phyloP scores from a whole-genome alignment of 2,329 filamentous ascomycete genomes.

The Colletotrichum sp. region DNA sequence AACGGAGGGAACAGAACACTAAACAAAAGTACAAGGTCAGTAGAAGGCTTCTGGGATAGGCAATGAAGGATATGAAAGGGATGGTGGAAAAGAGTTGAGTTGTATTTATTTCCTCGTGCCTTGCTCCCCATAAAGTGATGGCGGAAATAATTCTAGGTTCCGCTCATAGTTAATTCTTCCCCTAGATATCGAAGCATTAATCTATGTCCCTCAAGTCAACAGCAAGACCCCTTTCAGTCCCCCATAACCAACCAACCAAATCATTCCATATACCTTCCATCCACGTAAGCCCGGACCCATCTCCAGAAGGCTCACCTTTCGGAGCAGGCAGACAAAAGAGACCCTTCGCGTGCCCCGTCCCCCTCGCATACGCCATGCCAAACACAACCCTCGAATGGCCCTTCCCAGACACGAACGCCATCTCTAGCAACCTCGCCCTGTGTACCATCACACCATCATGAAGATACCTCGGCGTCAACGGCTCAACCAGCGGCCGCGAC shows the following conservation, averaged over 20 bases:
- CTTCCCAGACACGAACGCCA: not conserved
- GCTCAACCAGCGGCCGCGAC: not conserved
- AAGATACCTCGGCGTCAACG: not conserved
- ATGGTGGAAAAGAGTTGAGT: not conserved
- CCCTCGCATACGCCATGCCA: not conserved
- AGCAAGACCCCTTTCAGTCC: not conserved
- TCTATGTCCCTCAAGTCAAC: not conserved
- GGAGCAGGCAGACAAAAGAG: not conserved
- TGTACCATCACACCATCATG: not conserved
- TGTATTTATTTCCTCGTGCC: not conserved
- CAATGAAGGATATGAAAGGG: not conserved
- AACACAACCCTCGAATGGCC: not conserved
- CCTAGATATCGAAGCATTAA: not conserved
- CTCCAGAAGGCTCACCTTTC: not conserved
- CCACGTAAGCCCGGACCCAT: not conserved
- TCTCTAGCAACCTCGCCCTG: no score
- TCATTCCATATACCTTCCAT: not conserved
- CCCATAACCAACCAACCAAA: not conserved
- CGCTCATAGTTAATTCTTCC: no score
- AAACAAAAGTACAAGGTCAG: not conserved
- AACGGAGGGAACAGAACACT: not conserved
- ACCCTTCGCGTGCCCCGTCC: not conserved
- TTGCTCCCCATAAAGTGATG: not conserved
- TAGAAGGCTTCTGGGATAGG: not conserved
- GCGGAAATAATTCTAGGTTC: no score